Base-by-base conservation (phyloP, 148 eudicot genomes). In the Rheum nobile region DNA sequence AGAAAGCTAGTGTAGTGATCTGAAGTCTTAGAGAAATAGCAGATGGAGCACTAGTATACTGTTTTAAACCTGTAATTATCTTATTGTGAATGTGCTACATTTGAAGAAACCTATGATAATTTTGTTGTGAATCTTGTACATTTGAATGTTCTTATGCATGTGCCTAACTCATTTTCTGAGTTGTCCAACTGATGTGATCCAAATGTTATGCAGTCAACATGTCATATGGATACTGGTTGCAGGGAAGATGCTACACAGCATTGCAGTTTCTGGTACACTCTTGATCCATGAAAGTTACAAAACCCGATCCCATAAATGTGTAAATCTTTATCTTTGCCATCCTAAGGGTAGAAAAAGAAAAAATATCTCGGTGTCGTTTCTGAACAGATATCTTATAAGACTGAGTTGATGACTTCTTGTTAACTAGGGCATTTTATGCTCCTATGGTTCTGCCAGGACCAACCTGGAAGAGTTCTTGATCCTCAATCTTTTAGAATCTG, bases 191-290 rank as follows among this genome's bases (percentile, higher is more conserved):
- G 67, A 80, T 50, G 44, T 74, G 63, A 72, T 43, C 54, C 76
- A 79, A 41, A 55, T 74, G 75, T 61, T 47, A 63, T 83, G 85
- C 81, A 95, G 99, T 91, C 76, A 95, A 92, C 80, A 80, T 95
- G 90, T 93, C 97, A n/a, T 95, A 92, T 87, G 99, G 97, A 57
- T 86, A 81, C 82, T 92, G 94, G 94, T 80, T 95, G 28, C 84
- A 83, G 78, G 86, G 90, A 79, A 82, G 90, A 69, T 84, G 14
- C 76, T 90, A 92, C 78, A 82, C 87, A 52, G 85, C 91, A 61
- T 74, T 92, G 72, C 86, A 78, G 46, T 88, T 83, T 83, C 88
- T 95, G 99, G 99, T 95, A 80, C 67, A 91, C 67, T 72, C 65
- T 76, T 39, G 34, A 77, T 24, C 72, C 37, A 24, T 75, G 22